A percentile compares a stretch with the other conserved stretches of the same genome.
Conservation (phyloP, 2,329 filamentous ascomycete species). For the Teratosphaeria epicoccoides region DNA sequence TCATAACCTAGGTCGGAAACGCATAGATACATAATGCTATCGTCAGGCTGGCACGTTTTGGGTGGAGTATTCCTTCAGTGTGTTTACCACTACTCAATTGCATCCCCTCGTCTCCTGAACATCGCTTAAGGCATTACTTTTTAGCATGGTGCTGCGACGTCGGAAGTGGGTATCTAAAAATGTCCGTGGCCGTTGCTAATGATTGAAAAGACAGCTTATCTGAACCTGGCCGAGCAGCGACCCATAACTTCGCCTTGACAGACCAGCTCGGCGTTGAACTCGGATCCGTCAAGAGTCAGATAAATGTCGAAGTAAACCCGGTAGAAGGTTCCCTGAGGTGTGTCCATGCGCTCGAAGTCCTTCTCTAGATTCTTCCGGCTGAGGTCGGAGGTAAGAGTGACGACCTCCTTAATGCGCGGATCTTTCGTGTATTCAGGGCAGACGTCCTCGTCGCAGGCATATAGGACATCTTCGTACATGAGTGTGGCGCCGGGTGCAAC, state of each 20-base stretch:
- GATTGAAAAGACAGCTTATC: conserved; percentile 28
- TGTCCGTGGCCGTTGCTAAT: background rate
- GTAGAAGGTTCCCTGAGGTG: conserved; percentile 92
- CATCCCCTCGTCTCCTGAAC: background rate
- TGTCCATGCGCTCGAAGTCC: conserved; percentile 99
- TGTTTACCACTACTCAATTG: background rate
- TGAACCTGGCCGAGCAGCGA: conserved; percentile 82
- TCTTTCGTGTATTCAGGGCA: conserved; percentile 99
- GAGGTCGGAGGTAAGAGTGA: conserved; percentile 91
- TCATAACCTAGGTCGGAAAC: background rate
- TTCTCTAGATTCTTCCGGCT: conserved; percentile 98
- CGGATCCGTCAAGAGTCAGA: conserved; percentile 88
- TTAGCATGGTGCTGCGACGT: background rate
- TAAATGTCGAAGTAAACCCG: conserved; percentile 62
- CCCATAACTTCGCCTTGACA: conserved; percentile 99
- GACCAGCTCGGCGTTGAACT: conserved; percentile 97
- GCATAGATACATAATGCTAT: background rate
- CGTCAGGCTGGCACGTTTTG: background rate
- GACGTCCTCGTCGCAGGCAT: conserved; percentile 94
- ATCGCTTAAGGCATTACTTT: background rate
- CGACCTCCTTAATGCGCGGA: conserved; percentile 97
- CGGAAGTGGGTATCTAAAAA: background rate
- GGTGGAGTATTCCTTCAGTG: background rate
- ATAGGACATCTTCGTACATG: conserved; percentile 98
- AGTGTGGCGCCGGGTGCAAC: conserved; percentile 93